Evolutionary conservation across 2,329 filamentous ascomycete genomes (phyloP), one percentile per base, ranked within the genome.

Genomic region (Neonectria hederae): DNA sequence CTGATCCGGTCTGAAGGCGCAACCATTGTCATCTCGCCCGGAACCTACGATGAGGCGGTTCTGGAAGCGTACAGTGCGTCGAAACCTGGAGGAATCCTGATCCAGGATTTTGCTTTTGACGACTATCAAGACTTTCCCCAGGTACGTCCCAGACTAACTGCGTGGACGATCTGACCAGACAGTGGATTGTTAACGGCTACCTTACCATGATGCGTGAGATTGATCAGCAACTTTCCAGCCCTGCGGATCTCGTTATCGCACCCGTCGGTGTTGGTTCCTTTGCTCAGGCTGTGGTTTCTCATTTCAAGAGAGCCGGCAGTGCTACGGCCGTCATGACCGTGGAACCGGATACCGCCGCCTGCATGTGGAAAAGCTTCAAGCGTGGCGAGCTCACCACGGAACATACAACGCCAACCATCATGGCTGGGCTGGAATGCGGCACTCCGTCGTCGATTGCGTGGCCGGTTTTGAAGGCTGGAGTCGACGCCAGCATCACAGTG

Each of bases 161-260:
- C 13, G 5, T 9, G 3, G 2, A 6, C 3, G 5, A 22, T 0
- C 40, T 51, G 35, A 65, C 60, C 26, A 56, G 38, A 5, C 11
- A 86, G 76, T 94, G 90, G 88, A 90, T 94, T 22, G 90, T 93
- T 0, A 88, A 95, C 65, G 92, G 92, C 0, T 96, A 95, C 71
- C 83, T 83, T 5, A 93, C 91, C 0, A 90, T 94, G 85, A 80
- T 94, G 65, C 75, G 78, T 3, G 92, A 96, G 73, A 81, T 87
- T 0, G 90, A 93, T 54, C 75, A 81, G 21, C 91, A 94, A 72
- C 73, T 82, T 0, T 76, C 78, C 0, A 74, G 78, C 0, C 76
- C 73, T 1, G 65, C 77, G 4, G 80, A 83, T 6, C 78, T 87
- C 10, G 83, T 89, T 30, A 76, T 95, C 14, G 84, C 86, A 0